Evolutionary conservation across 495 filamentous ascomycete species (phyloP).

Genomic region (Aspergillus ellipticus): DNA sequence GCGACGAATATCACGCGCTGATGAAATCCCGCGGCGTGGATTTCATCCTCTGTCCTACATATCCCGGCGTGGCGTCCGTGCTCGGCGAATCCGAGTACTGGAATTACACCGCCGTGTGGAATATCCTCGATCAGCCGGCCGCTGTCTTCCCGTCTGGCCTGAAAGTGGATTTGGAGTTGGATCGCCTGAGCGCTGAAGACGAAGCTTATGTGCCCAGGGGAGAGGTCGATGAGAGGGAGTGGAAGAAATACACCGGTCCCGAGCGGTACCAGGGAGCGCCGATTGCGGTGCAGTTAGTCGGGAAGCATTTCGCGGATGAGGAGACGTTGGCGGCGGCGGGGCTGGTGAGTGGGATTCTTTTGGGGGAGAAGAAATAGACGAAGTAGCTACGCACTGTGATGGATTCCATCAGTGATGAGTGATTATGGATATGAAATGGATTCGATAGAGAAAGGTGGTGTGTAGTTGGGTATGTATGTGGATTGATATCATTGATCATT

Average conservation of each 20-base stretch:
- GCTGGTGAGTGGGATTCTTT: slow-evolving; percentile 29
- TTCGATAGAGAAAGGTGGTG: too few relatives aligned
- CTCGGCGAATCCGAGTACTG: slow-evolving; percentile 62
- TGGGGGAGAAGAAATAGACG: too few relatives aligned
- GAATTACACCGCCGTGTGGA: slow-evolving; percentile 73
- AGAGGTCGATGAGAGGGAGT: slow-evolving; percentile 36
- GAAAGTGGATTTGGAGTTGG: slow-evolving; percentile 39
- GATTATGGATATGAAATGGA: too few relatives aligned
- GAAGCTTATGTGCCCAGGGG: slow-evolving; percentile 26
- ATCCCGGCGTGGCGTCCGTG: slow-evolving; percentile 55
- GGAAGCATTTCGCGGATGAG: slow-evolving; percentile 40
- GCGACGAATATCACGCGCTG: slow-evolving; percentile 52
- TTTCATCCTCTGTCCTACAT: slow-evolving; percentile 64
- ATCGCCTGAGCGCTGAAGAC: slow-evolving; percentile 19
- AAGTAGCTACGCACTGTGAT: too few relatives aligned
- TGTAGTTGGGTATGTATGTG: not conserved
- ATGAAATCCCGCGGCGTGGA: slow-evolving; percentile 63
- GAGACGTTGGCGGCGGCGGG: slow-evolving; percentile 37
- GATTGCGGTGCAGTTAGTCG: slow-evolving; percentile 51
- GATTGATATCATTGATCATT: not conserved
- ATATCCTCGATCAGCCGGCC: slow-evolving; percentile 65
- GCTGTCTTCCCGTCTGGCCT: slow-evolving; percentile 52
- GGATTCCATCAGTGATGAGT: not conserved
- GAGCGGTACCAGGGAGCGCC: slow-evolving; percentile 42
- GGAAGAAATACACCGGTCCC: slow-evolving; percentile 33